Conservation (phyloP, 352 stramenopile species). For the Pythium biforme region DNA sequence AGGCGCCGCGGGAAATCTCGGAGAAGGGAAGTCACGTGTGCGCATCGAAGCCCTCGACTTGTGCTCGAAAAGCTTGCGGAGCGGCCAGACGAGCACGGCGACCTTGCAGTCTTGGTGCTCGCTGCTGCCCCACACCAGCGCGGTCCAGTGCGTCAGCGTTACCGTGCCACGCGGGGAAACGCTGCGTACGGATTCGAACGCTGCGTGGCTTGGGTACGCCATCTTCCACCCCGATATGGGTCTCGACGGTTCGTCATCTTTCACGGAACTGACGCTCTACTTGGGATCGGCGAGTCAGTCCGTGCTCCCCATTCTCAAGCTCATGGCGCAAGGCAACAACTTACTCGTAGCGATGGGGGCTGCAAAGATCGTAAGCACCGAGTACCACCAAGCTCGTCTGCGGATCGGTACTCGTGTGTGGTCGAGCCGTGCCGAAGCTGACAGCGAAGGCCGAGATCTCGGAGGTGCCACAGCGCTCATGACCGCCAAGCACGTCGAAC, state of each 20-base stretch:
- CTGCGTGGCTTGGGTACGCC: constrained; percentile 8
- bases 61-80: not conserved
- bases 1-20: too few species aligned
- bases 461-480: not conserved
- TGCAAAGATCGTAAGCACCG: not conserved
- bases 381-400: not conserved
- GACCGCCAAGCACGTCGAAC: not conserved
- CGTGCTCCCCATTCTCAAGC: not conserved
- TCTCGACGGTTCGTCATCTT: not conserved
- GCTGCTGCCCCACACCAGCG: not conserved
- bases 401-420: not conserved
- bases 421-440: not conserved
- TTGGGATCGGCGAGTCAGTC: not conserved
- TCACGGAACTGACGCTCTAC: not conserved
- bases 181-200: not conserved
- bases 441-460: not conserved
- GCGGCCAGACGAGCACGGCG: not conserved
- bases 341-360: not conserved
- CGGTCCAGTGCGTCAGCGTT: not conserved
- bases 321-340: constrained; percentile 1
- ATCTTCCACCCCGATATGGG: not conserved
- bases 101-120: not conserved
- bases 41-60: not conserved
- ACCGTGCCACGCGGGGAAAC: not conserved
- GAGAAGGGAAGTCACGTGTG: too few species aligned